Evolutionary conservation across 2,329 filamentous ascomycete species (phyloP), one percentile per base, ranked within the genome.

Genomic region (Seiridium cupressi): DNA sequence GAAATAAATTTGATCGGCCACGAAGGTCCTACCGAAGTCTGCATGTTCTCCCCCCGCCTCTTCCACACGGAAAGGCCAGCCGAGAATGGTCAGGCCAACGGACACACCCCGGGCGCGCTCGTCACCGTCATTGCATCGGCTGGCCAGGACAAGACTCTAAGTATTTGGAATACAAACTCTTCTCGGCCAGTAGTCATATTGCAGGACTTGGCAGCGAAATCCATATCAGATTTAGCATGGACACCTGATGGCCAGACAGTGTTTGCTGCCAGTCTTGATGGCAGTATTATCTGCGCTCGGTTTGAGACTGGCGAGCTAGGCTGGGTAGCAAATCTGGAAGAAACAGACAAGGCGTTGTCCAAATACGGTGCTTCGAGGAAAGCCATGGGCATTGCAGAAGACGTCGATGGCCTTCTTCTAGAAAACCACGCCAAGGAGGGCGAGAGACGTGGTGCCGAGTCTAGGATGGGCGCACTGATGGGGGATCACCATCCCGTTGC

Each of bases 401-500:
- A 96, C 84, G 91, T 96, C 0, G 92, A 97, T 69, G 92, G 92
- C 0, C 77, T 98, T 48, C 82, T 91, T 44, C 78, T 99, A 0
- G 95, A 99, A 76, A 93, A 96, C 67, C 90, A 89, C 72, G 97
- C 93, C 76, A 97, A 96, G 72, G 93, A 90, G 48, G 94, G 90
- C 31, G 95, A 99, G 73, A 84, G 94, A 38, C 91, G 89, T 64
- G 93, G 90, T 4, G 93, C 94, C 0, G 92, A 99, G 76, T 95
- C 93, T 2, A 87, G 94, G 65, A 99, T 99, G 95, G 95, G 95
- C 10, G 94, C 94, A n/a, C 77, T 99, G 44, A 99, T 99, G 95
- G 94, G 94, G 5, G 93, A 97, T 70, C 84, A 84, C 18, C 82
- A 82, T 57, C 78, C 83, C 2, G 74, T 83, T 3, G 78, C 81